Conservation (phyloP, 1,284 basidiomycete genomes). For the Malassezia arunalokei region DNA sequence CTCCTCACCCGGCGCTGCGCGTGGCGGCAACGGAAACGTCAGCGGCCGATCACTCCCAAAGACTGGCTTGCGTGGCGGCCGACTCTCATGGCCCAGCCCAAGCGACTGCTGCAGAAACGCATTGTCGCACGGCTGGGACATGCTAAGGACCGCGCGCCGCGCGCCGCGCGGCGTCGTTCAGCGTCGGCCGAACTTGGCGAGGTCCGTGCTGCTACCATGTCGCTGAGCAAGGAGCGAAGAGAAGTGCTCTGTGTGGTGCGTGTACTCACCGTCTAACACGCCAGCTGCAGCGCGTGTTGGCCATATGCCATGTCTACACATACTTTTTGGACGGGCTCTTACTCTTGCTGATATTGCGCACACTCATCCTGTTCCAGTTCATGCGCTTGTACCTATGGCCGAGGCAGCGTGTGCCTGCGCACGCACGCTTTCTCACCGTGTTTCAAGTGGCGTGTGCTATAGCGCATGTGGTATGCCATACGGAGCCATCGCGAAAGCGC, state of each 20-base stretch:
- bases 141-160: background rate
- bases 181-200: background rate
- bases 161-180: background rate
- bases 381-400: background rate
- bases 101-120: conserved; percentile 15
- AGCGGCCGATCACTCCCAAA: background rate
- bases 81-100: background rate
- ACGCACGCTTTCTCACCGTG: background rate
- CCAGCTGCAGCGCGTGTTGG: conserved; percentile 7
- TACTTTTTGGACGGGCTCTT: conserved; percentile 12
- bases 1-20: conserved; percentile 13
- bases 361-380: conserved; percentile 2
- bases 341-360: background rate
- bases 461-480: conserved; percentile 1
- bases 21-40: conserved; percentile 2
- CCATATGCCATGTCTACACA: conserved; percentile 2
- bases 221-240: conserved; percentile 12
- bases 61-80: background rate
- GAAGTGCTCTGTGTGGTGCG: conserved; percentile 13
- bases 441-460: conserved; percentile 1
- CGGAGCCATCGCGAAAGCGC: background rate
- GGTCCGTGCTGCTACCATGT: background rate
- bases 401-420: background rate
- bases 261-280: background rate
- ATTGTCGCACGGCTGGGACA: conserved; percentile 17